Conservation (phyloP, 495 filamentous ascomycete species). For the Halenospora varia region DNA sequence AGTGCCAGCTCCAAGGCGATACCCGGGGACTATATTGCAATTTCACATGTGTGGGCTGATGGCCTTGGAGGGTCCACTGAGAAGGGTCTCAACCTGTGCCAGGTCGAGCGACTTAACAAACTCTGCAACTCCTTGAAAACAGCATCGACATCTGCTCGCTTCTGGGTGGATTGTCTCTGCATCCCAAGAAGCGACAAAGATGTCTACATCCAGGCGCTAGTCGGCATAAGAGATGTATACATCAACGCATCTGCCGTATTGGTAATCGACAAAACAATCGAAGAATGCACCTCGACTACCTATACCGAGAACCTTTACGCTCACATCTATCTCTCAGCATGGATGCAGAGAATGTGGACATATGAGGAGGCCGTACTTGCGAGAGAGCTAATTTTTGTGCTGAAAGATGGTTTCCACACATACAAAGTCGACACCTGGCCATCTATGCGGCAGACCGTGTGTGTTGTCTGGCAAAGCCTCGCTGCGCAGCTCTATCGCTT, state of each 20-base stretch:
- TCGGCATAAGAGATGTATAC: constrained; percentile 1
- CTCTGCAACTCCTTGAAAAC: background rate
- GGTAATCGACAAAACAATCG: constrained; percentile 1
- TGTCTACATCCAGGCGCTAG: background rate
- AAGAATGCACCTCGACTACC: background rate
- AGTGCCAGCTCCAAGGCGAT: background rate
- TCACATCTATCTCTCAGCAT: background rate
- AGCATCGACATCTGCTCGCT: background rate
- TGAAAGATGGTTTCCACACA: background rate
- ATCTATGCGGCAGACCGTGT: background rate
- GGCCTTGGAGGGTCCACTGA: background rate
- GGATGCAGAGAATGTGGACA: constrained; percentile 1
- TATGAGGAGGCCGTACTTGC: constrained; percentile 1
- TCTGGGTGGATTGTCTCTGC: constrained; percentile 1
- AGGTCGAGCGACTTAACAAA: background rate
- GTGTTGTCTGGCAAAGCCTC: background rate
- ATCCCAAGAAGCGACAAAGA: background rate
- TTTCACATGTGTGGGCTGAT: background rate
- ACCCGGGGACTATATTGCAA: background rate
- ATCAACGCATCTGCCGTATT: constrained; percentile 1
- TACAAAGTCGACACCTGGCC: constrained; percentile 1
- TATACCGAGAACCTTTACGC: background rate
- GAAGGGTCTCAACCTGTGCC: background rate
- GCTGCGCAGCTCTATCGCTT: background rate
- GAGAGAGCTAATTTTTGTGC: background rate